Conservation (phyloP, 192 early-diverging fungal genomes). For the Mortierella claussenii region DNA sequence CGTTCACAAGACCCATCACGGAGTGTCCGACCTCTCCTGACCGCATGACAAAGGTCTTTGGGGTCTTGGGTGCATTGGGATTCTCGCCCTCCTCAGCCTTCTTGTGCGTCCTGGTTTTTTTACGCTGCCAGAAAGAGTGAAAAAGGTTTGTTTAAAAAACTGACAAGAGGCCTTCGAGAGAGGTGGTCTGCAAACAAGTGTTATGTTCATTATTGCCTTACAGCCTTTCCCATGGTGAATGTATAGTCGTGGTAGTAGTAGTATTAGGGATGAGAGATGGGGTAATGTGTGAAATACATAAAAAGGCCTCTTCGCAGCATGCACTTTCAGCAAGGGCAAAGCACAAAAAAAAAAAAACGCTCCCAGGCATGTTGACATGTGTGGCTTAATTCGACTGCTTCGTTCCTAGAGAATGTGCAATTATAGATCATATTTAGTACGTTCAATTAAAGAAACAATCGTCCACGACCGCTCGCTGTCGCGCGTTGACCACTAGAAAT, state of each 20-base stretch:
- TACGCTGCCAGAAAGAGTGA: conserved; percentile 7
- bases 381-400: too few relatives aligned
- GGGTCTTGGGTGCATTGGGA: conserved; percentile 66
- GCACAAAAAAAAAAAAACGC: not conserved
- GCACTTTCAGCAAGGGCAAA: too few relatives aligned
- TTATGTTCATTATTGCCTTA: conserved; percentile 6
- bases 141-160: not conserved
- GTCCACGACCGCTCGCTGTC: too few relatives aligned
- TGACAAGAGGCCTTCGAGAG: not conserved
- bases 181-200: not conserved
- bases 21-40: conserved; percentile 84
- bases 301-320: too few relatives aligned
- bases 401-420: too few relatives aligned
- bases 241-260: too few relatives aligned
- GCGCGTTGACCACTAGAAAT: too few relatives aligned
- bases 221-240: conserved; percentile 44
- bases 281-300: too few relatives aligned
- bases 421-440: too few relatives aligned
- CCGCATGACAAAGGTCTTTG: conserved; percentile 92
- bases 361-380: not conserved
- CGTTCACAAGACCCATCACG: conserved; percentile 81
- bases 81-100: conserved; percentile 53
- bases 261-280: too few relatives aligned
- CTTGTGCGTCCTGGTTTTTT: conserved; percentile 51
- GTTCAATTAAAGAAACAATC: too few relatives aligned